phyloP scores from a whole-genome alignment of 2,329 filamentous ascomycete genomes.

The Fusarium burgessii region DNA sequence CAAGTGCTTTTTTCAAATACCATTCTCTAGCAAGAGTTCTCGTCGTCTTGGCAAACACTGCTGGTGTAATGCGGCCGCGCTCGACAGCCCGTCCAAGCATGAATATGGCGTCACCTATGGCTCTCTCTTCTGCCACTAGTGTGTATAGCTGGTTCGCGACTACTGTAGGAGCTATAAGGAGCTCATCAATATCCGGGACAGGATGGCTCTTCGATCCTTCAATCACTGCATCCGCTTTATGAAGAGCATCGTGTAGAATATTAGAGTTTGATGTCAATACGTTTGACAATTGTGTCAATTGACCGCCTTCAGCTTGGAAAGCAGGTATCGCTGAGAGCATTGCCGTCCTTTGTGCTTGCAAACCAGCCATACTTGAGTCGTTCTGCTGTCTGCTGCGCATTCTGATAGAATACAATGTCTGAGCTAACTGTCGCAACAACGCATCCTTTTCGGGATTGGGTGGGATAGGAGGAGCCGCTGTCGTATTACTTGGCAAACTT shows the following conservation, averaged over 20 bases:
- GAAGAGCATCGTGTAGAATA: constrained; percentile 81
- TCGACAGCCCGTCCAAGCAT: constrained; percentile 81
- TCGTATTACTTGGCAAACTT: constrained; percentile 60
- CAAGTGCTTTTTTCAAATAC: constrained; percentile 85
- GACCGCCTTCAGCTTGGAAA: constrained; percentile 79
- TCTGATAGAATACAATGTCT: constrained; percentile 75
- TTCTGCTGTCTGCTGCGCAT: constrained; percentile 78
- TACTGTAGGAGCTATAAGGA: constrained; percentile 92
- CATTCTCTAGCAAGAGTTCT: constrained; percentile 80
- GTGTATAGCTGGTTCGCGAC: constrained; percentile 94
- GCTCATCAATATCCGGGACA: constrained; percentile 85
- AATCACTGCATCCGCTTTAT: constrained; percentile 83
- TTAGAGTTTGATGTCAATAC: constrained; percentile 81
- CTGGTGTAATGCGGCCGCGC: constrained; percentile 74
- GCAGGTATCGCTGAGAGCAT: constrained; percentile 76
- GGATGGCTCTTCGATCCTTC: constrained; percentile 75
- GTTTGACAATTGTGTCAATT: constrained; percentile 76
- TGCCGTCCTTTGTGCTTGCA: constrained; percentile 82
- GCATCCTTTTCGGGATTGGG: constrained; percentile 97
- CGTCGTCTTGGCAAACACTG: constrained; percentile 84
- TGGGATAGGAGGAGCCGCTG: constrained; percentile 85
- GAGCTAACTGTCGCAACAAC: constrained; percentile 80
- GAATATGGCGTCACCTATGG: constrained; percentile 87
- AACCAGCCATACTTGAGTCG: constrained; percentile 76
- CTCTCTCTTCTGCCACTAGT: constrained; percentile 88